Base-by-base conservation (phyloP, 192 early-diverging fungal species). In the Coemansia sp. region DNA sequence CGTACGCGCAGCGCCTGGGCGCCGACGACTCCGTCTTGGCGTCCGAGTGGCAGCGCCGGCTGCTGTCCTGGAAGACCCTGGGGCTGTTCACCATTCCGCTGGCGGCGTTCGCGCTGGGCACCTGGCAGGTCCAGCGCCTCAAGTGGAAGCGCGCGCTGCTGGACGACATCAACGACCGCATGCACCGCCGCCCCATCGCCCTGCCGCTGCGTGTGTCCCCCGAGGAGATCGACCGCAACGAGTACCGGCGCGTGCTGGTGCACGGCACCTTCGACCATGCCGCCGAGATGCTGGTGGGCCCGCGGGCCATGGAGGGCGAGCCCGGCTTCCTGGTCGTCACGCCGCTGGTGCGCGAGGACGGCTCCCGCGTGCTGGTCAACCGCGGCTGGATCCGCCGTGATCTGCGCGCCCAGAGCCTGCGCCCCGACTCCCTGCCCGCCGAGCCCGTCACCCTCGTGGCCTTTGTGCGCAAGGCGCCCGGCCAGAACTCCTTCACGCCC, bases 141-240 rank as follows among this genome's bases (percentile, higher is more conserved):
- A 83, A 84, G 40, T 96, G 92, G 92, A 96, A 96, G 79, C 76
- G 87, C 8, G 78, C 82, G 18, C 76, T 94, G 41, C 93, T 96
- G 42, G 83, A 79, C 58, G 76, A 79, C 10, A 71, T 79, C 40
- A 79, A 79, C 66, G 70, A 91, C 37, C 75, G 82, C 31, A 76
- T 85, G 51, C 86, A 91, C 55, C 73, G 81, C 41, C 77, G 80
- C 5, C 81, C 89, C 2, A 81, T 91, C 30, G 83, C 85, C 11
- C 64, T 94, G 45, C 88, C 88, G 15, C 66, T 81, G 36, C 83
- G 79, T 43, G 79, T 88, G 52, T 86, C 84, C 60, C 16, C 51
- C 0, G 59, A 66, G 15, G 76, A 79, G 43, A 67, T 76, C 15
- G 47, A 80, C 14, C 84, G 84, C 58, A 87, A 81, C 61, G 90